Percentiles rank a stretch among this genome's conserved stretches.
Conservation (phyloP, 2,329 filamentous ascomycete genomes). For the Kalmusia sp. region DNA sequence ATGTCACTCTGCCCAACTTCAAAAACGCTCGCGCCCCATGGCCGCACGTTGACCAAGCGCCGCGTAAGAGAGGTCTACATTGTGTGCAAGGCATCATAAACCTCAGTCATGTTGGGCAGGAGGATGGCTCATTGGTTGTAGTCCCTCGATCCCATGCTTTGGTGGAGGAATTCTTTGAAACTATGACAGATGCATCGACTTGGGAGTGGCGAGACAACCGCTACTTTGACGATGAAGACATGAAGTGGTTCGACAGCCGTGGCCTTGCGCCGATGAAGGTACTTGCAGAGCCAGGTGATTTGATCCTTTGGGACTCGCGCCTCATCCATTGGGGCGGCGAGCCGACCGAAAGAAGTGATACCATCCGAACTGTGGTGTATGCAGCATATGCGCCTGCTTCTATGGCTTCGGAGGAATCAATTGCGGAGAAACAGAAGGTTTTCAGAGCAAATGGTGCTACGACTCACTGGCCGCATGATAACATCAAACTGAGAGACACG, state of each 20-base stretch:
- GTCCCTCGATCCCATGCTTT: constrained; percentile 40
- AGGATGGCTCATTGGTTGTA: constrained; percentile 48
- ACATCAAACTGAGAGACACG: too few relatives aligned
- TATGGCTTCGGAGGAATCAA: constrained; percentile 42
- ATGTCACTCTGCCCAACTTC: constrained; percentile 44
- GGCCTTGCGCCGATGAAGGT: constrained; percentile 51
- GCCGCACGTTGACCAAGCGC: constrained; percentile 44
- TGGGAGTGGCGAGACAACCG: constrained; percentile 47
- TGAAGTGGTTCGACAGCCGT: constrained; percentile 51
- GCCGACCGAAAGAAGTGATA: constrained; percentile 31
- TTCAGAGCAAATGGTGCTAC: constrained; percentile 38
- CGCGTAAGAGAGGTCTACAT: constrained; percentile 53
- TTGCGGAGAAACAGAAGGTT: constrained; percentile 42
- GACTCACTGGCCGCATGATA: constrained; percentile 47
- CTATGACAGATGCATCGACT: constrained; percentile 33
- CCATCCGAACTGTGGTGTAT: constrained; percentile 40
- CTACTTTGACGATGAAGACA: constrained; percentile 40
- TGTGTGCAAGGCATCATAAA: constrained; percentile 62
- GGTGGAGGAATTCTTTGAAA: constrained; percentile 39
- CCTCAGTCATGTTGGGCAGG: constrained; percentile 44
- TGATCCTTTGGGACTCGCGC: constrained; percentile 53
- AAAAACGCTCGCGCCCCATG: constrained; percentile 37
- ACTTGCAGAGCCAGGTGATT: constrained; percentile 51
- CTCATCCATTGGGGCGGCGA: constrained; percentile 46
- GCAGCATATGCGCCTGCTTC: constrained; percentile 48